Evolutionary conservation across 139 green algal species (phyloP).

Genomic region (Tetradesmus obliquus): DNA sequence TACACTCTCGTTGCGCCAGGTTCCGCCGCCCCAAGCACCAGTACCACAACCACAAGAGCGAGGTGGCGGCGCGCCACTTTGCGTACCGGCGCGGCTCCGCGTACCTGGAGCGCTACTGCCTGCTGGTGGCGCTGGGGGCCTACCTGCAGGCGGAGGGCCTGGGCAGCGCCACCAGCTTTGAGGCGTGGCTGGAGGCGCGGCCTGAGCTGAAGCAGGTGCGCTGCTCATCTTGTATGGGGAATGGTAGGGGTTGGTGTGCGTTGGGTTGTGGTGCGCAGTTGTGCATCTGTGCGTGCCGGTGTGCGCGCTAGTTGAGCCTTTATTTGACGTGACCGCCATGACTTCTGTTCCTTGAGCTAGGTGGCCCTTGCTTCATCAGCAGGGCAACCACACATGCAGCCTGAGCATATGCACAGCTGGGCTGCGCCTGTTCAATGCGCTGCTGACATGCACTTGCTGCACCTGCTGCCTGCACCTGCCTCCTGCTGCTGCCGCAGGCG

Average conservation of each 20-base stretch:
- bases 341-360: too few species aligned
- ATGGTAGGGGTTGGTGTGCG: neutral
- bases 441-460: too few species aligned
- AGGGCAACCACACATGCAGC: too few species aligned
- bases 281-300: neutral
- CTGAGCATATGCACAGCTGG: too few species aligned
- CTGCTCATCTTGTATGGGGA: conserved; percentile 58
- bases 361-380: too few species aligned
- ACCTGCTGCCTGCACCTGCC: neutral
- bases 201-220: conserved; percentile 30
- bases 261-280: neutral
- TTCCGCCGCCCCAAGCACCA: conserved; percentile 33
- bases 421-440: too few species aligned
- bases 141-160: conserved; percentile 80
- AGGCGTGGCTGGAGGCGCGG: conserved; percentile 47
- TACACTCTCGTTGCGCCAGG: neutral
- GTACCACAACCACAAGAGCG: conserved; percentile 50
- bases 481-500: conserved; percentile 45
- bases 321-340: too few species aligned
- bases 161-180: conserved; percentile 43
- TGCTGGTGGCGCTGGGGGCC: conserved; percentile 88
- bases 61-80: conserved; percentile 73
- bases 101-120: conserved; percentile 95
- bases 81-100: conserved; percentile 86
- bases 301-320: too few species aligned